These are phyloP conservation scores for Yarrowia deformans DNA, from an alignment of 805 yeast species.

Conservation along the genomic window DNA sequence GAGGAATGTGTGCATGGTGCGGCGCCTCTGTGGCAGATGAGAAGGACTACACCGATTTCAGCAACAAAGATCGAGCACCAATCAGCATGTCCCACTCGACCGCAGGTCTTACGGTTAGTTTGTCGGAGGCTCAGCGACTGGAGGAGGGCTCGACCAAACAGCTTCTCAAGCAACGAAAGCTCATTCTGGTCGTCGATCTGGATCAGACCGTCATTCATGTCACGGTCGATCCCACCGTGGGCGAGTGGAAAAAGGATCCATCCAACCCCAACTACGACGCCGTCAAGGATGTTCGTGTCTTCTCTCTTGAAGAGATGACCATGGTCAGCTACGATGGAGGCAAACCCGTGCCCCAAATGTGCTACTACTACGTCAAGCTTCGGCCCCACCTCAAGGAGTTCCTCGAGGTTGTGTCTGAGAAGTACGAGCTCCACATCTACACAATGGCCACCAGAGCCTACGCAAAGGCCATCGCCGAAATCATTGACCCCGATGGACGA, in stretches of 20 bases:
- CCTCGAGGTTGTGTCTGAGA: slow-evolving; percentile 64
- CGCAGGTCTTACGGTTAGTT: slow-evolving; percentile 80
- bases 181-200: slow-evolving; percentile 91
- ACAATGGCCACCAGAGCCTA: slow-evolving; percentile 98
- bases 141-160: slow-evolving; percentile 71
- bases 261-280: slow-evolving; percentile 84
- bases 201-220: slow-evolving; percentile 98
- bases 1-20: slow-evolving; percentile 93
- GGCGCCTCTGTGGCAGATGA: slow-evolving; percentile 73
- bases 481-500: slow-evolving; percentile 87
- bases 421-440: slow-evolving; percentile 90
- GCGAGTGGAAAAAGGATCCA: slow-evolving; percentile 92
- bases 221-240: slow-evolving; percentile 96
- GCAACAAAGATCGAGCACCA: slow-evolving; percentile 76
- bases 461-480: slow-evolving; percentile 85
- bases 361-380: slow-evolving; percentile 91
- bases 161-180: slow-evolving; percentile 66
- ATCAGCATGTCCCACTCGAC: slow-evolving; percentile 90
- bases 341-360: slow-evolving; percentile 56
- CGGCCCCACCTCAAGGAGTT: slow-evolving; percentile 87
- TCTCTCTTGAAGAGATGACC: slow-evolving; percentile 76
- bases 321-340: slow-evolving; percentile 40
- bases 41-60: slow-evolving; percentile 75
- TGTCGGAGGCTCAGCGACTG: slow-evolving; percentile 83
- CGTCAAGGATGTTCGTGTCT: slow-evolving; percentile 79